A percentile compares a stretch with the other conserved stretches of the same genome.
These are phyloP conservation scores for Diospyros lotus DNA, from an alignment of 148 eudicot genomes.

Conservation along the genomic window DNA sequence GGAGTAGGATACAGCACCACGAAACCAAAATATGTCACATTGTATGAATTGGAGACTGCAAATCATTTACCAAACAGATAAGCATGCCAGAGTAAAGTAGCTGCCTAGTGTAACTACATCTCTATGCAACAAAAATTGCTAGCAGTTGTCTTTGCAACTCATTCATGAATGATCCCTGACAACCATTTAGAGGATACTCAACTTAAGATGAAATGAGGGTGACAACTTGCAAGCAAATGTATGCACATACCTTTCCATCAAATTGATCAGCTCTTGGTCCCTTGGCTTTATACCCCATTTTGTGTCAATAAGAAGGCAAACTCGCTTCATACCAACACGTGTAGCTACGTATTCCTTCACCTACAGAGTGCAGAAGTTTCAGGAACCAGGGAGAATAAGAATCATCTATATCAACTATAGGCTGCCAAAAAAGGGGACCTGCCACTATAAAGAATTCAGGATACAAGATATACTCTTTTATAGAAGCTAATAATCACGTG, in stretches of 20 bases:
- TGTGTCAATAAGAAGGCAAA: conserved; percentile 90
- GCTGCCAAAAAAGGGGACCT: too few relatives aligned
- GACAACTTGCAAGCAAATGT: background rate
- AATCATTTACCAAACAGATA: background rate
- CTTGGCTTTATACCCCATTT: conserved; percentile 99
- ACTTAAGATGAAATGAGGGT: background rate
- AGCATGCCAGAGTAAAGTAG: background rate
- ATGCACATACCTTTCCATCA: conserved; percentile 82
- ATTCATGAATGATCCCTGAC: background rate
- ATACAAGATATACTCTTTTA: background rate
- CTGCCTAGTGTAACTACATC: background rate
- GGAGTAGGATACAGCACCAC: background rate
- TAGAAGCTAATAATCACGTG: background rate
- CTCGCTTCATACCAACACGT: conserved; percentile 71
- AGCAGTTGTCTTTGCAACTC: background rate
- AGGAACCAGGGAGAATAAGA: conserved; percentile 4
- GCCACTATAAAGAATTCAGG: too few relatives aligned
- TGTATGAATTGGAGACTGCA: background rate
- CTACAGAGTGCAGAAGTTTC: conserved; percentile 29
- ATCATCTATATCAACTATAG: background rate
- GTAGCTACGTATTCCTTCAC: conserved; percentile 94
- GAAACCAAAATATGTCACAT: background rate
- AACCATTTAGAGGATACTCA: background rate
- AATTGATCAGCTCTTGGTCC: conserved; percentile 78
- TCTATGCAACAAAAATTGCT: too few relatives aligned